phyloP scores from a whole-genome alignment of 768 basidiomycete species.

The Filobasidium floriforme region DNA sequence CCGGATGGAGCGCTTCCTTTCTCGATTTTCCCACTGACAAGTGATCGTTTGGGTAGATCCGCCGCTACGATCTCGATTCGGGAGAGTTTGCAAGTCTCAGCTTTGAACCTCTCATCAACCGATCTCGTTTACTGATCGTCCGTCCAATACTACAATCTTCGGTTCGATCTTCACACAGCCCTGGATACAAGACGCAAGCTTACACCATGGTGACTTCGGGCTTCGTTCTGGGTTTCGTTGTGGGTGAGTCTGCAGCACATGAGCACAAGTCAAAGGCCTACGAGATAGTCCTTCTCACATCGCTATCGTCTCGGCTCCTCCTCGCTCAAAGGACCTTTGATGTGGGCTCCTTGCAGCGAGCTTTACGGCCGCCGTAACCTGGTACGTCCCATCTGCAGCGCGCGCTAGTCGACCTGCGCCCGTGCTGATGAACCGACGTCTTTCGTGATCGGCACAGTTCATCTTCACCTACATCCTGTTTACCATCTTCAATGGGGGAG shows the following conservation, averaged over 20 bases:
- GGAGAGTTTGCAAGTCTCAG: too few relatives aligned
- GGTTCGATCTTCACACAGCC: too few relatives aligned
- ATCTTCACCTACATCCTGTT: conserved; percentile 44
- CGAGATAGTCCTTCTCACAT: not conserved
- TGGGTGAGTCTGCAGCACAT: conserved; percentile 18
- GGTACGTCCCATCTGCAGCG: not conserved
- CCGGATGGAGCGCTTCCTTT: not conserved
- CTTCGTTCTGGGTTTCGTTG: conserved; percentile 38
- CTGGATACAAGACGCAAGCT: conserved; percentile 20
- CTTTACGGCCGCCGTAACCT: conserved; percentile 45
- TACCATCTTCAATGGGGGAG: conserved; percentile 44
- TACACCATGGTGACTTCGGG: conserved; percentile 28
- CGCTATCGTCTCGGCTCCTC: too few relatives aligned
- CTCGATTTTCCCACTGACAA: not conserved
- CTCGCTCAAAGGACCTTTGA: conserved; percentile 28
- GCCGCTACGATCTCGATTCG: conserved; percentile 23
- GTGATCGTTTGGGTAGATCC: conserved; percentile 14
- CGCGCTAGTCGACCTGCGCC: too few relatives aligned
- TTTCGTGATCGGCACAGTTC: conserved; percentile 23
- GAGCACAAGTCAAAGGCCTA: not conserved
- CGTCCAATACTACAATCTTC: too few relatives aligned
- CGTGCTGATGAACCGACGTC: too few relatives aligned
- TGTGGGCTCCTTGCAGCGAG: conserved; percentile 46
- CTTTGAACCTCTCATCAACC: too few relatives aligned
- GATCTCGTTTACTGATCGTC: too few relatives aligned